Evolutionary conservation across 225 moss, liverwort and hornwort species (phyloP), one percentile per base, ranked within the genome.

Genomic region (Lunularia cruciata): DNA sequence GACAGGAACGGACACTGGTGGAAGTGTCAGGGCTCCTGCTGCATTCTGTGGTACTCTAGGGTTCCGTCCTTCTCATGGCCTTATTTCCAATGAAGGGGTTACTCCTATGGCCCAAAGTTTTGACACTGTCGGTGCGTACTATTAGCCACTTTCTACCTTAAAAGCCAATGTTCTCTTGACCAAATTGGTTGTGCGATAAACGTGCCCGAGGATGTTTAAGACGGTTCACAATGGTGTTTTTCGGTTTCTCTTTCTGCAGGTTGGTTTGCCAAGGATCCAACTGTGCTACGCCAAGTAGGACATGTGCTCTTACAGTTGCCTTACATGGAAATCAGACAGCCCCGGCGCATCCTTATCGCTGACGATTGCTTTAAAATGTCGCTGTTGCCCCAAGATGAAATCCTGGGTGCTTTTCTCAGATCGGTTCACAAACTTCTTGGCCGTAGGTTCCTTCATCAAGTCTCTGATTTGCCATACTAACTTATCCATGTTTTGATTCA

Each of bases 1-100:
- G 37, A 23, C 77, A 93, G 98, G 98, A 54, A 98, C 98, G 69
- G 98, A 98, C 75, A 91, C 93, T 56, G 85, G 82, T 57, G 98
- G 98, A 31, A 88, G 93, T 79, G 89, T 98, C 57, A 81, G 93
- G 77, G 79, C 76, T 42, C 93, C 98, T 48, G 98, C 93, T 22
- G 91, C 98, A 20, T 92, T 76, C 57, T 98, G 98, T 82, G 98
- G 98, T 28, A 84, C 91, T 68, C 76, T 98, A 60, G 98, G 98
- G 9, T 93, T 98, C 73, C 93, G 98, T 49, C 98, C 98, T 66
- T 93, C 93, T 47, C 88, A 88, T 80, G 98, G 98, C 76, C 79
- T 89, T 43, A 84, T 98, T 72, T 78, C 93, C 51, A 60, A 73
- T 32, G 83, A 81, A 62, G 90, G 93, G 58, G 83, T 86, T 26